Base-by-base conservation (phyloP, 2,329 filamentous ascomycete species). In the Trichophaea hybrida region DNA sequence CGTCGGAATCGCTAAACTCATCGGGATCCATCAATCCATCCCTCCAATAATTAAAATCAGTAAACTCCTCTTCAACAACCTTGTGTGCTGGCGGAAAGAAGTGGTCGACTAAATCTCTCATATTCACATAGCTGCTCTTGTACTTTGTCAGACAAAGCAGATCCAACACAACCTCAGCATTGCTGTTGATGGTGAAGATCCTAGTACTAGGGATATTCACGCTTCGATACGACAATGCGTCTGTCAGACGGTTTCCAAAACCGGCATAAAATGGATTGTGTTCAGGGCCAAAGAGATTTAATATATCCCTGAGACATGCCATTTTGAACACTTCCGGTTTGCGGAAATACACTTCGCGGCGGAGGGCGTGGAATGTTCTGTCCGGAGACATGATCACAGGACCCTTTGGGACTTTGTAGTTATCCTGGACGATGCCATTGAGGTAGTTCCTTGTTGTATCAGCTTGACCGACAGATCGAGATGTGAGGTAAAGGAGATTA, bases 301-400 rank as follows among this genome's bases (percentile, higher is more conserved):
- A 83, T 67, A 98, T 97, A 71, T 98, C 93, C 44, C 93, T 83
- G 17, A 98, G 75, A 64, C 93, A 98, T 1, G 93, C 89, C 94
- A 98, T 98, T 74, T 98, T 98, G 80, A 98, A 98, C 6, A 98
- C 88, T 70, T 98, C 90, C 0, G 93, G 94, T 72, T 98, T 97
- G 57, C 93, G 82, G 32, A 98, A 78, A 71, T 98, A 98, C 5
- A 98, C 82, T 71, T 98, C 93, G 52, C 93, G 83, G 31, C 51
- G 61, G 34, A 98, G 74, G 0, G 93, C 94, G 6, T 94, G 90
- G 74, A 97, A 94, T 0, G 90, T 97, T 58, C 93, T 80, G 72
- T 98, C 93, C 0, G 93, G 94, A 38, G 87, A 94, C 73, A 96
- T 82, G 64, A 98, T 97, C 0, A 94, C 94, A 0, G 93, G 93